Evolutionary conservation across 1,284 basidiomycete genomes (phyloP).

Genomic region (Amylostereum chailletii): DNA sequence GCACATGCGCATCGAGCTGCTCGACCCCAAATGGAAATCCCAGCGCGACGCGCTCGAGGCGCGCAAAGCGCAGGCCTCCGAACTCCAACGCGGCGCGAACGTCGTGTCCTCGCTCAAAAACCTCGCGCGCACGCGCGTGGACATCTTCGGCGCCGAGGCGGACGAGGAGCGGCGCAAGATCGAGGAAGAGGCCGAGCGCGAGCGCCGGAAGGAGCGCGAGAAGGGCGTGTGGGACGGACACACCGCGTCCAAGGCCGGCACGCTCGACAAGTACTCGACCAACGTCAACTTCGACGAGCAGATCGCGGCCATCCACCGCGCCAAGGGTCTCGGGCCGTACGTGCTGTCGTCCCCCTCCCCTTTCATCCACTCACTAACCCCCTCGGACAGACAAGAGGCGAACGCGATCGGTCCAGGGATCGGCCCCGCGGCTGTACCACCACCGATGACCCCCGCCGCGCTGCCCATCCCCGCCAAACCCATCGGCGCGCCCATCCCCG

Average conservation of each 20-base stretch:
- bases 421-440: conserved; percentile 66
- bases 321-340: conserved; percentile 78
- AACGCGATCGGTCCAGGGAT: conserved; percentile 79
- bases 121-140: conserved; percentile 85
- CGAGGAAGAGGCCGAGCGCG: conserved; percentile 78
- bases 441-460: conserved; percentile 32
- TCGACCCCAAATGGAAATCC: conserved; percentile 97
- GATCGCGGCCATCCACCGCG: conserved; percentile 87
- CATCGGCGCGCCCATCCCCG: conserved; percentile 1
- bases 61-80: conserved; percentile 84
- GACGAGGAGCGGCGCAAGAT: conserved; percentile 82
- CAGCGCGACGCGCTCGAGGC: conserved; percentile 82
- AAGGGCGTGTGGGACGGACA: conserved; percentile 96
- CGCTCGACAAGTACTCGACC: conserved; percentile 83
- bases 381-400: conserved; percentile 48
- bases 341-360: conserved; percentile 21
- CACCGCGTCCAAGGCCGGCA: conserved; percentile 82
- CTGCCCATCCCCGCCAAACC: conserved; percentile 37
- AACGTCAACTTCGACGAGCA: conserved; percentile 92
- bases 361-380: conserved; percentile 9
- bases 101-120: conserved; percentile 87
- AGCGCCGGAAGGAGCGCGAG: conserved; percentile 75
- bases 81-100: conserved; percentile 84
- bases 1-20: conserved; percentile 96
- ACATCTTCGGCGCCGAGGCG: conserved; percentile 88